Evolutionary conservation across 306 rosid genomes (phyloP).

Genomic region (Trichosanthes cucumerina): DNA sequence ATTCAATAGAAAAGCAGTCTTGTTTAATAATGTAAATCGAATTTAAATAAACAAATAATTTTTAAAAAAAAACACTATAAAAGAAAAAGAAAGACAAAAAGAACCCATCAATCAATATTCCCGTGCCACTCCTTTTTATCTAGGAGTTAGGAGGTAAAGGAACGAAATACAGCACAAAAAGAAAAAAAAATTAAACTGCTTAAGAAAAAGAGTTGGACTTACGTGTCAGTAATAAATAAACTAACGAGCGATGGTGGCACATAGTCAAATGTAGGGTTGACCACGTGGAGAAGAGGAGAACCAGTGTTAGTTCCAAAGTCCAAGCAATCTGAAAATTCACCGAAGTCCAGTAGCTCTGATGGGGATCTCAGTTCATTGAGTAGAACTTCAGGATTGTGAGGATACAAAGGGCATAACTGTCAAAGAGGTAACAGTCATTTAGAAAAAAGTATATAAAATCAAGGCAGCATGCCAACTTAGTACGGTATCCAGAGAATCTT

Average conservation of each 20-base stretch:
- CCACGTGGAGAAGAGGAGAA: slow-evolving; percentile 69
- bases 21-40: not conserved
- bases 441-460: not conserved
- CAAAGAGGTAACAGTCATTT: slow-evolving; percentile 13
- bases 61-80: not conserved
- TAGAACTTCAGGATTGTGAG: slow-evolving; percentile 86
- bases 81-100: not conserved
- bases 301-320: slow-evolving; percentile 66
- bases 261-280: slow-evolving; percentile 87
- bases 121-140: not conserved
- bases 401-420: slow-evolving; percentile 94
- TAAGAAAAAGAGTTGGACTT: slow-evolving; percentile 29
- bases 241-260: slow-evolving; percentile 91
- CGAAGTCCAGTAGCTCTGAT: slow-evolving; percentile 92
- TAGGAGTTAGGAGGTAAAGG: not conserved
- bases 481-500: not conserved
- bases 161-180: not conserved
- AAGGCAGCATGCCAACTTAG: not conserved
- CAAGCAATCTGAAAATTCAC: slow-evolving; percentile 93
- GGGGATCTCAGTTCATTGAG: slow-evolving; percentile 94
- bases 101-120: not conserved
- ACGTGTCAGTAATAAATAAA: slow-evolving; percentile 94
- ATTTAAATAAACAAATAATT: not conserved
- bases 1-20: not conserved
- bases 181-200: not conserved